Evolutionary conservation across 1,139 yeast species (phyloP).

Genomic region (Geotrichum cucujoidarum): DNA sequence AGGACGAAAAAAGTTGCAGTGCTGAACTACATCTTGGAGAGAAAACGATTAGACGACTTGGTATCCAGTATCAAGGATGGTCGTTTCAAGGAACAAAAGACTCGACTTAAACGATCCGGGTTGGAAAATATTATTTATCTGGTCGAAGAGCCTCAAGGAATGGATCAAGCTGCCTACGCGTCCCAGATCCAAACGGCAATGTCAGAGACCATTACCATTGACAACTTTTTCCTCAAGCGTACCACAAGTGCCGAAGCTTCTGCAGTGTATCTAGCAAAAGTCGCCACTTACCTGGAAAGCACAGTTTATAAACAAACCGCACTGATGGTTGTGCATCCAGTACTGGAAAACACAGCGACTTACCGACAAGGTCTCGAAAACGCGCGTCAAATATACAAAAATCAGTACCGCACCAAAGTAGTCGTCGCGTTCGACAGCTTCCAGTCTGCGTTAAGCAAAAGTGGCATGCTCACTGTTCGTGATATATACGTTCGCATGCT

Average conservation of each 20-base stretch:
- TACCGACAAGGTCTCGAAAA: constrained; percentile 22
- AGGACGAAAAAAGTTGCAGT: constrained; percentile 58
- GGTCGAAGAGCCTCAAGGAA: constrained; percentile 68
- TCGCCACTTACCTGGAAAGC: constrained; percentile 48
- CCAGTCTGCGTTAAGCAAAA: constrained; percentile 65
- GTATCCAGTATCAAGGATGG: constrained; percentile 82
- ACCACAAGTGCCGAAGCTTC: constrained; percentile 76
- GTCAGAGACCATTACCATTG: constrained; percentile 62
- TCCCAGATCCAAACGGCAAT: constrained; percentile 75
- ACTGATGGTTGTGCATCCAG: constrained; percentile 41
- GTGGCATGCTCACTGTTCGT: constrained; percentile 63
- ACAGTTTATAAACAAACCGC: constrained; percentile 25
- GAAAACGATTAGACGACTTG: constrained; percentile 85
- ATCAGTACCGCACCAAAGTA: constrained; percentile 32
- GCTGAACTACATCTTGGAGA: constrained; percentile 74
- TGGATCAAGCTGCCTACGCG: constrained; percentile 41
- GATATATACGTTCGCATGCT: constrained; percentile 75
- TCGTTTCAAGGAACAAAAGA: constrained; percentile 74
- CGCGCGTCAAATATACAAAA: constrained; percentile 19
- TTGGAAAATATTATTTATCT: constrained; percentile 66
- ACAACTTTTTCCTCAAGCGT: constrained; percentile 62
- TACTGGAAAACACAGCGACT: constrained; percentile 41
- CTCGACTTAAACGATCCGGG: constrained; percentile 64
- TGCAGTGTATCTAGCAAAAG: constrained; percentile 51
- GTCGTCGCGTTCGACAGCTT: constrained; percentile 59